These are phyloP conservation scores for Fusarium goolgardi DNA, from an alignment of 2,329 filamentous ascomycete genomes.

Conservation along the genomic window DNA sequence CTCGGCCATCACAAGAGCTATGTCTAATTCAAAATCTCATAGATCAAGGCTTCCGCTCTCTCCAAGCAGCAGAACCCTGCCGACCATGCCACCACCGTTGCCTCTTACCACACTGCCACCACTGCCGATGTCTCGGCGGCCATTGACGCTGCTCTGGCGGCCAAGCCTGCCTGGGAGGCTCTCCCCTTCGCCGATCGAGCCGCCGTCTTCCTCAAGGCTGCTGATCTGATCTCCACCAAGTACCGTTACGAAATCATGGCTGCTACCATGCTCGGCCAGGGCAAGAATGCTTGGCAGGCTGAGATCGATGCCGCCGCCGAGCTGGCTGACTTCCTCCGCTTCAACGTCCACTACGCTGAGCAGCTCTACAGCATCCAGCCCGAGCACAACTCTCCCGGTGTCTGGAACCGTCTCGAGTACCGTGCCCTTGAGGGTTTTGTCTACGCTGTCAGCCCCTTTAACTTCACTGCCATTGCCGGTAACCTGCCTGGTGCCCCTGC, in stretches of 20 bases:
- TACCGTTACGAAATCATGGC: conserved; percentile 98
- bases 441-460: conserved; percentile 94
- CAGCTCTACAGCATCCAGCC: conserved; percentile 92
- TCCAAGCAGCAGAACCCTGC: conserved; percentile 84
- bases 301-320: conserved; percentile 97
- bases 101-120: conserved; percentile 86
- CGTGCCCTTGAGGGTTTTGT: conserved; percentile 93
- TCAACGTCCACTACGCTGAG: conserved; percentile 94
- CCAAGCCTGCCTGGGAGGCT: conserved; percentile 86
- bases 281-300: conserved; percentile 99
- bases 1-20: neutral
- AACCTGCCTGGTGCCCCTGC: conserved; percentile 87
- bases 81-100: conserved; percentile 79
- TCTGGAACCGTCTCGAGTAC: conserved; percentile 94
- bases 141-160: conserved; percentile 86
- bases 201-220: conserved; percentile 94
- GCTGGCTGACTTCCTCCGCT: conserved; percentile 90
- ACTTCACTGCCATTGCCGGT: conserved; percentile 94
- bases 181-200: conserved; percentile 91
- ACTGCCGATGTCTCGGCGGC: conserved; percentile 79
- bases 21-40: conserved; percentile 25
- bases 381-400: conserved; percentile 80
- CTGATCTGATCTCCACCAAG: conserved; percentile 88
- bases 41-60: conserved; percentile 75
- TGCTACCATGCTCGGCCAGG: conserved; percentile 93